These are phyloP conservation scores for Macadamia tetraphylla DNA, from an alignment of 164 flowering plant species.

Conservation along the genomic window DNA sequence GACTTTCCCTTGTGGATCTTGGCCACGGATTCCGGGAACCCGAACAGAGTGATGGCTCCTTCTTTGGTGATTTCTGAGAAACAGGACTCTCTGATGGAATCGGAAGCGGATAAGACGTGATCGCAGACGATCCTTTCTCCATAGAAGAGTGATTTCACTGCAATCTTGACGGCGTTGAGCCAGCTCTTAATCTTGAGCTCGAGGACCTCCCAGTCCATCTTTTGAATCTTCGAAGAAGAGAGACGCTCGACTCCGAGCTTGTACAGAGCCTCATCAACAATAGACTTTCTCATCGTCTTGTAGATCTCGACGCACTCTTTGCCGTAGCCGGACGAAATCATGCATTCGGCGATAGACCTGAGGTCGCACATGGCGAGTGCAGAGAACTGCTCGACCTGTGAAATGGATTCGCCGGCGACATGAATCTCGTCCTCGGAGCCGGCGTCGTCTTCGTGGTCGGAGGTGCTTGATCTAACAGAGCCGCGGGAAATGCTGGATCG, in stretches of 20 bases:
- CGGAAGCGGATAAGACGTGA: slow-evolving; percentile 50
- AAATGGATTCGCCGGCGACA: slow-evolving; percentile 14
- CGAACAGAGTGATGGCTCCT: slow-evolving; percentile 34
- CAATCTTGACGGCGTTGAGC: slow-evolving; percentile 42
- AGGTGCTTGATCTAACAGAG: slow-evolving; percentile 24
- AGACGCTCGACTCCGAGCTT: slow-evolving; percentile 41
- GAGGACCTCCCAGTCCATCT: slow-evolving; percentile 55
- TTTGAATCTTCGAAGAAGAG: slow-evolving; percentile 31
- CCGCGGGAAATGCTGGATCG: slow-evolving; percentile 19
- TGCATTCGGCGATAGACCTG: slow-evolving; percentile 60
- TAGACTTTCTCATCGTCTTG: slow-evolving; percentile 47
- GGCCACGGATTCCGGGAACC: slow-evolving; percentile 44
- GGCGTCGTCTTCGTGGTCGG: slow-evolving; percentile 32
- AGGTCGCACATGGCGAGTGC: slow-evolving; percentile 46
- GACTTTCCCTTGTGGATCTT: slow-evolving; percentile 39
- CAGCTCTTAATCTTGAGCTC: slow-evolving; percentile 51
- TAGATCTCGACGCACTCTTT: slow-evolving; percentile 23
- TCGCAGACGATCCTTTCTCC: slow-evolving; percentile 69
- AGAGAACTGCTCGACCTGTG: slow-evolving; percentile 31
- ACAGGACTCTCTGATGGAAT: slow-evolving; percentile 38
- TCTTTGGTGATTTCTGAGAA: slow-evolving; percentile 45
- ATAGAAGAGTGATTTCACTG: slow-evolving; percentile 47
- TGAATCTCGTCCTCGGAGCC: slow-evolving; percentile 27
- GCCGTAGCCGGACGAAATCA: slow-evolving; percentile 65
- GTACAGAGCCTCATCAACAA: slow-evolving; percentile 59